Conservation (phyloP, 306 rosid genomes). For the Glycine latifolia region DNA sequence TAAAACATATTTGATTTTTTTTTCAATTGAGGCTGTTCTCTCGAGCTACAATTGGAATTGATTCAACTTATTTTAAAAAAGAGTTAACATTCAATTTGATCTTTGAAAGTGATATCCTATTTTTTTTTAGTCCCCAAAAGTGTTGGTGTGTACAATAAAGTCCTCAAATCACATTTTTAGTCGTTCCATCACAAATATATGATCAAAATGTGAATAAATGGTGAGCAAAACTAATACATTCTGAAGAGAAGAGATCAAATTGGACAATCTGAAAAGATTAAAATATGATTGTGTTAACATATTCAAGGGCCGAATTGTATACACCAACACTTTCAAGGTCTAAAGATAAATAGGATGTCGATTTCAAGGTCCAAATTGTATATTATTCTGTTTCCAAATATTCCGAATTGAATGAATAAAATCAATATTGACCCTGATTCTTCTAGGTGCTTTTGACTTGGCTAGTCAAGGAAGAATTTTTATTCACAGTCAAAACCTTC, state of each 20-base stretch:
- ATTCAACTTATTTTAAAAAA: not conserved
- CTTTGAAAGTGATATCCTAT: not conserved
- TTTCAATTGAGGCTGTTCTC: not conserved
- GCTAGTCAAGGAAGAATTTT: not conserved
- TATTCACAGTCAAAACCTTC: not conserved
- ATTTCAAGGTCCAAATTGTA: not conserved
- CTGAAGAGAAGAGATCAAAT: not conserved
- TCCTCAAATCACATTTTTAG: not conserved
- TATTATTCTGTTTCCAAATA: not conserved
- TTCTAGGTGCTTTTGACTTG: not conserved
- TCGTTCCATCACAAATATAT: constrained; percentile 2
- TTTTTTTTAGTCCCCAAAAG: not conserved
- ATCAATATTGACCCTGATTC: not conserved
- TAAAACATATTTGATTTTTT: not conserved
- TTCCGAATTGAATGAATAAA: constrained; percentile 5
- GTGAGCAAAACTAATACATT: not conserved
- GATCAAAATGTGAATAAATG: not conserved
- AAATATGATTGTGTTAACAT: not conserved
- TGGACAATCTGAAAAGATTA: not conserved
- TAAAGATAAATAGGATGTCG: not conserved
- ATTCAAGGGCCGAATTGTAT: not conserved
- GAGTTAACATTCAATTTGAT: not conserved
- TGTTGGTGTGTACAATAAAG: not conserved
- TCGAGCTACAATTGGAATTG: not conserved
- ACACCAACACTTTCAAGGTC: not conserved